These are phyloP conservation scores for Ceratobasidium sp. DNA, from an alignment of 1,284 basidiomycete genomes.

Conservation along the genomic window DNA sequence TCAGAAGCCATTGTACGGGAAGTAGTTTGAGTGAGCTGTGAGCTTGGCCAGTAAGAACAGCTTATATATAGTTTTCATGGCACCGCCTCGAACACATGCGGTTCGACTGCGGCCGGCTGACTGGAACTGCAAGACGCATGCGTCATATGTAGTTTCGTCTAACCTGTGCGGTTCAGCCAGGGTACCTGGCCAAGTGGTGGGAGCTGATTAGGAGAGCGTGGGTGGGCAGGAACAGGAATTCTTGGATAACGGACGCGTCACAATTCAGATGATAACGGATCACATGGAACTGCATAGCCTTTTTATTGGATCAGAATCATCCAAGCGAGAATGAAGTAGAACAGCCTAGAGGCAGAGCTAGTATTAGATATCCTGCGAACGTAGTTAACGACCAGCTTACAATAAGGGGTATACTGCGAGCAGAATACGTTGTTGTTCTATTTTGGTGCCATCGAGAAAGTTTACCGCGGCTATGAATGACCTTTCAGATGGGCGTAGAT, in stretches of 20 bases:
- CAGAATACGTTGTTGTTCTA: conserved; percentile 87
- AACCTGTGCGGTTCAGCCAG: background rate
- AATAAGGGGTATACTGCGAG: conserved; percentile 94
- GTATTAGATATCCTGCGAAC: conserved; percentile 30
- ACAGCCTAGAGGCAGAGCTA: conserved; percentile 66
- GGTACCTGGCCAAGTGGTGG: too few species aligned
- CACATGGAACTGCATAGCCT: conserved; percentile 15
- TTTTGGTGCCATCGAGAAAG: conserved; percentile 93
- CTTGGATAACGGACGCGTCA: background rate
- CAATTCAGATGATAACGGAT: background rate
- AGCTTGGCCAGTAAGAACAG: background rate
- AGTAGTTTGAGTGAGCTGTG: background rate
- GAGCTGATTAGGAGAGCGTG: background rate
- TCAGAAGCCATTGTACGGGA: conserved; percentile 8
- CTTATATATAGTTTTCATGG: background rate
- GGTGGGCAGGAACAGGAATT: background rate
- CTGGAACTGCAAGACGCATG: background rate
- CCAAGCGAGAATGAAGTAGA: conserved; percentile 91
- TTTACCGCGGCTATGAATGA: conserved; percentile 83
- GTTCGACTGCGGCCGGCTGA: background rate
- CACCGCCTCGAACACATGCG: background rate
- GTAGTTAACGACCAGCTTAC: conserved; percentile 62
- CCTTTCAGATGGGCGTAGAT: conserved; percentile 4
- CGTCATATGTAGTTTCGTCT: background rate
- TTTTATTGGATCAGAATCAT: conserved; percentile 90